These are phyloP conservation scores for Porcisia deanei DNA, from an alignment of 208 protist genomes.

Conservation along the genomic window DNA sequence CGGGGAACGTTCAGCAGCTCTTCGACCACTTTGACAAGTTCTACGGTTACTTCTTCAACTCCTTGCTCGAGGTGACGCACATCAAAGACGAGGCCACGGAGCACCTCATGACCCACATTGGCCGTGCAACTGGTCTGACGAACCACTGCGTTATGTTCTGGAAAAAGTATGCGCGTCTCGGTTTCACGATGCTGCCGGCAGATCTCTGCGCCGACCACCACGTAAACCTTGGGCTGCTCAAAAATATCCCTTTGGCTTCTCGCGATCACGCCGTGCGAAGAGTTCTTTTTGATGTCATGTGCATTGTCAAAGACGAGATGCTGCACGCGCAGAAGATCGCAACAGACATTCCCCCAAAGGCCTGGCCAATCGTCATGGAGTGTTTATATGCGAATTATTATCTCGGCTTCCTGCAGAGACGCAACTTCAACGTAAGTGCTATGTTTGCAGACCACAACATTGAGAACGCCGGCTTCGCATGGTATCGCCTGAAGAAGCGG, in stretches of 20 bases:
- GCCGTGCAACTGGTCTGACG: slow-evolving; percentile 78
- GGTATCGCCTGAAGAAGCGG: slow-evolving; percentile 83
- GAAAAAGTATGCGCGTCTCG: slow-evolving; percentile 90
- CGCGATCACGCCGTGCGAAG: slow-evolving; percentile 75
- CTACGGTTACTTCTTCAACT: slow-evolving; percentile 92
- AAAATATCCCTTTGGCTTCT: slow-evolving; percentile 82
- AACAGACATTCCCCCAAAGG: slow-evolving; percentile 56
- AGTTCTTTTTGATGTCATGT: slow-evolving; percentile 86
- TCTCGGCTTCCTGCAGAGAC: slow-evolving; percentile 80
- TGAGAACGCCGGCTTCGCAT: slow-evolving; percentile 81
- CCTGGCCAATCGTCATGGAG: slow-evolving; percentile 88
- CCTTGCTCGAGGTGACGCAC: slow-evolving; percentile 75
- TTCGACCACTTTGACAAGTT: slow-evolving; percentile 92
- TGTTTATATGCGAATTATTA: slow-evolving; percentile 90
- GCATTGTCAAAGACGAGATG: slow-evolving; percentile 86
- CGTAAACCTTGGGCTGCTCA: slow-evolving; percentile 83
- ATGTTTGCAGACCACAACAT: slow-evolving; percentile 90
- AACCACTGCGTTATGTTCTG: slow-evolving; percentile 92
- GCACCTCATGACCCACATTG: slow-evolving; percentile 88
- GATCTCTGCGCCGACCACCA: slow-evolving; percentile 89
- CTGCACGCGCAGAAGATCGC: slow-evolving; percentile 75
- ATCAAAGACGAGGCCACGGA: slow-evolving; percentile 83
- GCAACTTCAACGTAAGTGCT: slow-evolving; percentile 86
- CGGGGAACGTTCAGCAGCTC: slow-evolving; percentile 86
- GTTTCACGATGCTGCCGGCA: slow-evolving; percentile 88